Conservation (phyloP, 768 basidiomycete genomes). For the Hygrocybe punicea region DNA sequence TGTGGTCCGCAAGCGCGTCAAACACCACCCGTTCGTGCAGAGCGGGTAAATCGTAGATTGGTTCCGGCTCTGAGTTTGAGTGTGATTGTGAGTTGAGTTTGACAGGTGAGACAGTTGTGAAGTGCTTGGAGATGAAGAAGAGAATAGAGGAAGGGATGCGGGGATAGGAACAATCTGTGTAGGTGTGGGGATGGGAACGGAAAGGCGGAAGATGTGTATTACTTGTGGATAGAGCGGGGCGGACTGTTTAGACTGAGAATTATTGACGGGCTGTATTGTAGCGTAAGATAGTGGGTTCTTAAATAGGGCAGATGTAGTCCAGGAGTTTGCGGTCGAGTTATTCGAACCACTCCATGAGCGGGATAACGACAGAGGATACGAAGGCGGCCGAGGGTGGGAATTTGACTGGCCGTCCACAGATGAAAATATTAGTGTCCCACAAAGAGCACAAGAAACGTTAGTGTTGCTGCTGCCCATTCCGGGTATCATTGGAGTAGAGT, state of each 20-base stretch:
- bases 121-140: slow-evolving; percentile 15
- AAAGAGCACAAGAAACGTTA: slow-evolving; percentile 75
- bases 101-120: slow-evolving; percentile 31
- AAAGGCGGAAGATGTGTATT: slow-evolving; percentile 69
- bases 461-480: slow-evolving; percentile 42
- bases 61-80: slow-evolving; percentile 11
- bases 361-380: slow-evolving; percentile 31
- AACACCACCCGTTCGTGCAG: slow-evolving; percentile 83
- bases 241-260: slow-evolving; percentile 25
- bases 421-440: slow-evolving; percentile 59
- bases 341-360: slow-evolving; percentile 22
- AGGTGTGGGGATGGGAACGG: slow-evolving; percentile 27
- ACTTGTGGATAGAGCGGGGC: slow-evolving; percentile 37
- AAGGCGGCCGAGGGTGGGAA: slow-evolving; percentile 27
- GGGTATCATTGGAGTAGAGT: slow-evolving; percentile 42
- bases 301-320: slow-evolving; percentile 54
- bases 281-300: slow-evolving; percentile 48
- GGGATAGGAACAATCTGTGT: slow-evolving; percentile 33
- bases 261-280: slow-evolving; percentile 21
- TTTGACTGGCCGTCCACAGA: slow-evolving; percentile 19
- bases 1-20: slow-evolving; percentile 76
- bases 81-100: slow-evolving; percentile 9
- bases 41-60: slow-evolving; percentile 66
- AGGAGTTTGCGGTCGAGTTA: slow-evolving; percentile 37
- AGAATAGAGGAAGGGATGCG: slow-evolving; percentile 21